Evolutionary conservation across 371 early-diverging fungal species (phyloP).

Genomic region (Entomophthora muscae): DNA sequence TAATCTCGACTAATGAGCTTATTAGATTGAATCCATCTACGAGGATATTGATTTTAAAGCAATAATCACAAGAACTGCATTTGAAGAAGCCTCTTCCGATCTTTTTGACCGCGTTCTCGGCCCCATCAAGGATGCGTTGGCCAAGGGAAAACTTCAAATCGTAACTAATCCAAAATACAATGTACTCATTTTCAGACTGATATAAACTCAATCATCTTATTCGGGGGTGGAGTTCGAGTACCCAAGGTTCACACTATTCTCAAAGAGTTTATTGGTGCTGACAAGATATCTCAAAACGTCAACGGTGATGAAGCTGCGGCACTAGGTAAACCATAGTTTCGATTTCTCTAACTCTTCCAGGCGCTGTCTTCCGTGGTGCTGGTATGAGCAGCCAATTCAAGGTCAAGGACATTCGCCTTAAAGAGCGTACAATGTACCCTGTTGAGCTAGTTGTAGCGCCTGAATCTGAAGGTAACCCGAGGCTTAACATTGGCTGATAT

Average conservation of each 20-base stretch:
- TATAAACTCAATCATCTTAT: constrained; percentile 73
- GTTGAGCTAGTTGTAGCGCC: constrained; percentile 49
- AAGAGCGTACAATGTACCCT: constrained; percentile 60
- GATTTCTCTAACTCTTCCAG: constrained; percentile 84
- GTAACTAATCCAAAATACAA: constrained; percentile 19
- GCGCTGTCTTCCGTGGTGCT: constrained; percentile 83
- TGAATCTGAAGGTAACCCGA: constrained; percentile 28
- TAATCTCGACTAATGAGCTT: neutral
- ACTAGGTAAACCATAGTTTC: constrained; percentile 68
- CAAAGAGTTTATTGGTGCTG: constrained; percentile 44
- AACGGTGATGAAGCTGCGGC: constrained; percentile 94
- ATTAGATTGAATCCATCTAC: constrained; percentile 62
- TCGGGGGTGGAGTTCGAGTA: constrained; percentile 84
- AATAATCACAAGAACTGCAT: constrained; percentile 53
- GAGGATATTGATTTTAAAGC: constrained; percentile 71
- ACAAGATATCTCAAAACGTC: constrained; percentile 66
- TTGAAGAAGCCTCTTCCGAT: constrained; percentile 48
- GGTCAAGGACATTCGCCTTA: constrained; percentile 66
- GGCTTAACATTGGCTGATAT: constrained; percentile 8
- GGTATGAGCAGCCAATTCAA: constrained; percentile 69
- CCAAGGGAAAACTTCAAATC: constrained; percentile 41
- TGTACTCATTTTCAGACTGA: constrained; percentile 21
- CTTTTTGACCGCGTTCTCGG: constrained; percentile 45
- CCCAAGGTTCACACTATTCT: constrained; percentile 65
- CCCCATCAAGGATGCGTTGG: constrained; percentile 53